Base-by-base conservation (phyloP, 1,284 basidiomycete species). In the Cutaneotrichosporon sp. region DNA sequence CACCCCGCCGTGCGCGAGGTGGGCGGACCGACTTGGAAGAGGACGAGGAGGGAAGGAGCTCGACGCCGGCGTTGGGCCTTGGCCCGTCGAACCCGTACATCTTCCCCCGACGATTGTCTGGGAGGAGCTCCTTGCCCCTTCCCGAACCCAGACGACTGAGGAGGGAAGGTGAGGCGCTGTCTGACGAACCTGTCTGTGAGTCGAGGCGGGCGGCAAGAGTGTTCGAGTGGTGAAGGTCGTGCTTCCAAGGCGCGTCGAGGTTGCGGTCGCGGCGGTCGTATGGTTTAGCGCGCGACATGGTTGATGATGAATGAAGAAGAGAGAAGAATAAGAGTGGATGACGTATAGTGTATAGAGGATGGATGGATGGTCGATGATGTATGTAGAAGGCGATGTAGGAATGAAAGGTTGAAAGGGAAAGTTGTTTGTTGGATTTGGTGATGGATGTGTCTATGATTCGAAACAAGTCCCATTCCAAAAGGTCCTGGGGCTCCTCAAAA, bases 231-330 rank as follows among this genome's bases (percentile, higher is more conserved):
- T 76, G 69, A 21, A 78, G 68, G 62, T 80, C 78, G 65, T 80
- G 78, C 63, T 72, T 78, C 78, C 78, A 80, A 50, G 62, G 50
- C 14, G 69, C 70, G 36, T 66, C 64, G 26, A 52, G 8, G 59
- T 68, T 62, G 69, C 72, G 65, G 70, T 73, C 56, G 67, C 68
- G 55, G 52, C 62, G 62, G 36, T 58, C 50, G 46, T 72, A 70
- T 5, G 70, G 58, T n/a, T 73, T 68, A 31, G 72, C 36, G 21
- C 73, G 68, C 5, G 64, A 62, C 62, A 64, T 65, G 51, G 26
- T 10, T 52, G 51, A 30, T 7, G 49, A 14, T 1, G 22, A 2
- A 2, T 9, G 11, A 22, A 7, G n/a, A 8, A 18, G 18, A 8
- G 18, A 18, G 9, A 1, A 7, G 18, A 18, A 46, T 42, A 18